These are phyloP conservation scores for Candida arabinofermentans DNA, from an alignment of 805 yeast genomes.

Conservation along the genomic window DNA sequence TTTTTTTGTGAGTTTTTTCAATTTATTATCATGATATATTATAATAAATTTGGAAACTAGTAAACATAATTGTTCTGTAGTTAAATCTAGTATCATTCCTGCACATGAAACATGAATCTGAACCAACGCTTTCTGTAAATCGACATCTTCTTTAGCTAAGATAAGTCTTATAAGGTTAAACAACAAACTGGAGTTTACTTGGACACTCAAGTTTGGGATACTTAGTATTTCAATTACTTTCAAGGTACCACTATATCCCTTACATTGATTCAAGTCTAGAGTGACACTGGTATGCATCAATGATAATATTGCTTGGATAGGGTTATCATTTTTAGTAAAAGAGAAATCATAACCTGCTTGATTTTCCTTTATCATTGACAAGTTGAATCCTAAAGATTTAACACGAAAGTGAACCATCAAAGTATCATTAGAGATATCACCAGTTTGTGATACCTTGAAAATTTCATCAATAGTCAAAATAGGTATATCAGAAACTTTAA, in stretches of 20 bases:
- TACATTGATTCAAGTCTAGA: conserved; percentile 19
- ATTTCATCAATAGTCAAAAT: conserved; percentile 14
- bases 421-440: conserved; percentile 5
- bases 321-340: conserved; percentile 38
- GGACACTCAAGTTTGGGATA: conserved; percentile 27
- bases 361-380: conserved; percentile 15
- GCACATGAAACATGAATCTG: conserved; percentile 37
- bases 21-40: conserved; percentile 1
- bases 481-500: conserved; percentile 26
- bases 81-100: conserved; percentile 42
- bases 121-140: conserved; percentile 30
- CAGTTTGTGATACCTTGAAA: conserved; percentile 1
- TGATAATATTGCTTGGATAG: conserved; percentile 36
- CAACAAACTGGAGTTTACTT: conserved; percentile 18
- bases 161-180: conserved; percentile 14
- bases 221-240: conserved; percentile 26
- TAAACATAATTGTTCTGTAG: conserved; percentile 36
- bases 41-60: conserved; percentile 16
- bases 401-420: conserved; percentile 15
- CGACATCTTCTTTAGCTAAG: conserved; percentile 11
- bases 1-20: background rate
- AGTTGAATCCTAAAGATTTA: conserved; percentile 14
- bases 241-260: conserved; percentile 7
- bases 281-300: conserved; percentile 34
- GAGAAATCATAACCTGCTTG: conserved; percentile 44